Evolutionary conservation across 495 filamentous ascomycete genomes (phyloP), one percentile per base, ranked within the genome.

Genomic region (Usnea hakonensis): DNA sequence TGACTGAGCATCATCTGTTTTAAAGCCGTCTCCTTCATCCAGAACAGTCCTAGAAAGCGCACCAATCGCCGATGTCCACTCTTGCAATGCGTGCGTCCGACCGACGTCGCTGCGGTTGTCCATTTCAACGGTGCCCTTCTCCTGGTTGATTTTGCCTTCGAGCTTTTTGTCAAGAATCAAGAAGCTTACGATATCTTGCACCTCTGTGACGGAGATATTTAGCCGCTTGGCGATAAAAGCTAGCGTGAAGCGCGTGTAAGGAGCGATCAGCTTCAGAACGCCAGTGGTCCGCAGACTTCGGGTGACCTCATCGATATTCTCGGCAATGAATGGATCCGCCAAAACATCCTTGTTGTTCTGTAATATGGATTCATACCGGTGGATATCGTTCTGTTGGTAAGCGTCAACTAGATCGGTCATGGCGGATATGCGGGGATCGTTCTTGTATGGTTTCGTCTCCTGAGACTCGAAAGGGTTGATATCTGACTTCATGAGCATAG

Each of bases 401-500:
- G 94, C 91, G 69, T 97, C 90, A 5, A 98, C 94, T 2, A 98
- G 81, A 63, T 96, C 89, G 2, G 93, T 97, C 94, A 98, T 98
- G 63, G 90, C 91, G 9, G 90, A 86, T 68, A 98, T 97, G 43
- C 92, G 88, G 17, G 90, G 89, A 72, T 98, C 93, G 66, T 88
- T 93, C 74, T 90, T 91, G 80, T 98, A 98, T 0, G 94, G 93
- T 75, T 98, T 97, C n/a, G 92, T 97, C 76, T 98, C 95, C 74
- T 96, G 94, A 36, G 91, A 96, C 73, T 98, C 92, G 74, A 98
- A 98, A 0, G 94, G 95, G 72, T 97, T 97, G 84, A 98, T 98
- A 71, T 95, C 86, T n/a, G 91, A 95, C 72, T 95, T 93, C 90
- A 96, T 96, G 53, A 98, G 83, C 95, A 98, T 96, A 46, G 91